Evolutionary conservation across 306 rosid species (phyloP), one percentile per base, ranked within the genome.

Genomic region (Datisca glomerata): DNA sequence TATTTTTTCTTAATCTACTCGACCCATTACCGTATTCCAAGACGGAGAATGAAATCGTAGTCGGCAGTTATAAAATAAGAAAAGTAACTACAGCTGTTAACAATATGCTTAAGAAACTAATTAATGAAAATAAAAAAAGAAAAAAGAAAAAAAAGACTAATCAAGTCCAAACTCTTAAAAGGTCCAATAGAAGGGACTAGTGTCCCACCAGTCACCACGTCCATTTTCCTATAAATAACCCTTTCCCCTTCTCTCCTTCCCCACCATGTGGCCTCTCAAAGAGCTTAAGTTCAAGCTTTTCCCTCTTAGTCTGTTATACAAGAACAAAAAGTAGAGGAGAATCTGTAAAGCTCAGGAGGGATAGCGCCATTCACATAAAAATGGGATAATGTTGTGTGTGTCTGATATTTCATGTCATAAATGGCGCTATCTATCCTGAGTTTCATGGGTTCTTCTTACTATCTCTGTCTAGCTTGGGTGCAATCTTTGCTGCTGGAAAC

Each of bases 361-460:
- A 53, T 53, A 53, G 58, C 58, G 58, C 58, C 58, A 18, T 19
- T 8, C 12, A 21, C 24, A 18, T n/a, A 23, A 2, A 8, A 49
- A 9, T 24, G 24, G 13, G 43, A n/a, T 13, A 15, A n/a, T 24
- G 20, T 12, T 43, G n/a, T n/a, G n/a, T n/a, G n/a, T 14, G 6
- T 19, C 10, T 2, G 5, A 2, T 20, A 12, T 4, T 22, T 21
- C 48, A 18, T 32, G 38, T 37, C 19, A 21, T 18, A 18, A 18
- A n/a, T 43, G 58, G 47, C 58, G 58, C 58, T 53, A 53, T 53
- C 49, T 21, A 53, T 53, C 58, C 58, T 53, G 58, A 41, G 58
- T 53, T 53, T 41, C 58, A 28, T 41, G 58, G 58, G 11, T 53
- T 53, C 58, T 53, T 41, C 58, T 41, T 53, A 22, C 58, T 41